phyloP scores from a whole-genome alignment of 73 alveolate species.

The Durusdinium trenchii region DNA sequence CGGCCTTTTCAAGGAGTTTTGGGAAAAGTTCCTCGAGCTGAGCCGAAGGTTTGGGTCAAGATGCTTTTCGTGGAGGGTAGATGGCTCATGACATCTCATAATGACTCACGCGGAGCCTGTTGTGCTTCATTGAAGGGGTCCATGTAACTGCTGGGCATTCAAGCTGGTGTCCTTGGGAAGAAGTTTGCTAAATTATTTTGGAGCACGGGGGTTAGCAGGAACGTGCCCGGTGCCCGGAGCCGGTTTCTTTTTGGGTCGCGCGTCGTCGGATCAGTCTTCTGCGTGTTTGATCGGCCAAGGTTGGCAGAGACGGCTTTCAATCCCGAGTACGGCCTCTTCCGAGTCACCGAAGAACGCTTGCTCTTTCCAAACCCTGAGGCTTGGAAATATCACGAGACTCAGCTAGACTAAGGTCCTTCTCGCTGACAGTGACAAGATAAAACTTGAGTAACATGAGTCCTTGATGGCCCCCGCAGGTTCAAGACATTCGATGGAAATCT shows the following conservation, averaged over 20 bases:
- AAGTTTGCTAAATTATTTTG: too few relatives aligned
- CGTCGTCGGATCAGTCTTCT: too few relatives aligned
- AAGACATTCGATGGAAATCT: too few relatives aligned
- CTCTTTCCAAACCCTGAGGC: slow-evolving; percentile 89
- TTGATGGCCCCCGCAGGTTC: neutral
- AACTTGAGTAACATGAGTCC: neutral
- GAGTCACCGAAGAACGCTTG: slow-evolving; percentile 76
- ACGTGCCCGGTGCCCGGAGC: too few relatives aligned
- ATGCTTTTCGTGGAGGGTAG: neutral
- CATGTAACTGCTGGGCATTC: too few relatives aligned
- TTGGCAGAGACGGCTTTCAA: slow-evolving; percentile 90
- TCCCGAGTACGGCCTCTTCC: slow-evolving; percentile 85
- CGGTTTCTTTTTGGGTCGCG: too few relatives aligned
- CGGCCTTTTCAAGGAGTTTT: slow-evolving; percentile 91
- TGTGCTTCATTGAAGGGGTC: too few relatives aligned
- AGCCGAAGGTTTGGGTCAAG: neutral
- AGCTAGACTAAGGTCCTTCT: neutral
- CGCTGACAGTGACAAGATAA: neutral
- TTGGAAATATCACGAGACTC: slow-evolving; percentile 74
- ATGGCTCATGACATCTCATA: too few relatives aligned
- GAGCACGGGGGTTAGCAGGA: too few relatives aligned
- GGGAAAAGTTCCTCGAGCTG: slow-evolving; percentile 55
- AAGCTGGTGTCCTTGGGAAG: too few relatives aligned
- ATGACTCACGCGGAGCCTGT: too few relatives aligned
- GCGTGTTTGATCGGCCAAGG: slow-evolving; percentile 18